phyloP scores from a whole-genome alignment of 2,329 filamentous ascomycete genomes.

The Cladosporium oxysporum region DNA sequence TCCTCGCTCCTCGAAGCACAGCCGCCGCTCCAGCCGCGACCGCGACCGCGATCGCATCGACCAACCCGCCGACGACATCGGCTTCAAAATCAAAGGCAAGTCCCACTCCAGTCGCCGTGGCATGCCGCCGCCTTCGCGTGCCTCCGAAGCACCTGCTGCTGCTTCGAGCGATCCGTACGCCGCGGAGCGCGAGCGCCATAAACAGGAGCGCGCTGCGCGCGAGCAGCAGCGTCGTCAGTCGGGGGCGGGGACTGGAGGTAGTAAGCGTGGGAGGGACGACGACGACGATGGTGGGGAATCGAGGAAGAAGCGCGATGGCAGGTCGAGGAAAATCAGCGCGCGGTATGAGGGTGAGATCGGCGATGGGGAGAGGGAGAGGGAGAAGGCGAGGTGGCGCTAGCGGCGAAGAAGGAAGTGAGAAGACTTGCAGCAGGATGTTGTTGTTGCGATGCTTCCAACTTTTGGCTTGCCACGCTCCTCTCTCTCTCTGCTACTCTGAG shows the following conservation, averaged over 20 bases:
- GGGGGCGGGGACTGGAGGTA: conserved; percentile 45
- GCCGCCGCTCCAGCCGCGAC: conserved; percentile 42
- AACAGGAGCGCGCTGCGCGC: conserved; percentile 57
- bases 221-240: conserved; percentile 65
- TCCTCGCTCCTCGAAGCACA: conserved; percentile 43
- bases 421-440: neutral
- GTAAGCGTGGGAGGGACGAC: conserved; percentile 32
- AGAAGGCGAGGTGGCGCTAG: conserved; percentile 17
- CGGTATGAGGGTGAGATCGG: conserved; percentile 21
- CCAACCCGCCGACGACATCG: conserved; percentile 40
- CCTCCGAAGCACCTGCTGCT: conserved; percentile 20
- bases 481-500: neutral
- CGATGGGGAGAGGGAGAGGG: conserved; percentile 20
- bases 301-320: conserved; percentile 17
- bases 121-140: conserved; percentile 31
- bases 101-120: conserved; percentile 31
- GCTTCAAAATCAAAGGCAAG: conserved; percentile 51
- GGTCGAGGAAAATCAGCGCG: conserved; percentile 17
- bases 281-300: conserved; percentile 16
- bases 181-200: conserved; percentile 35
- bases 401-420: neutral
- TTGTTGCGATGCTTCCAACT: neutral
- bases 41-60: conserved; percentile 38
- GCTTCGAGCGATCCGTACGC: conserved; percentile 35
- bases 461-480: neutral